A percentile compares a stretch with the other conserved stretches of the same genome.
Conservation (phyloP, 768 basidiomycete genomes). For the Tulasnella sp. region DNA sequence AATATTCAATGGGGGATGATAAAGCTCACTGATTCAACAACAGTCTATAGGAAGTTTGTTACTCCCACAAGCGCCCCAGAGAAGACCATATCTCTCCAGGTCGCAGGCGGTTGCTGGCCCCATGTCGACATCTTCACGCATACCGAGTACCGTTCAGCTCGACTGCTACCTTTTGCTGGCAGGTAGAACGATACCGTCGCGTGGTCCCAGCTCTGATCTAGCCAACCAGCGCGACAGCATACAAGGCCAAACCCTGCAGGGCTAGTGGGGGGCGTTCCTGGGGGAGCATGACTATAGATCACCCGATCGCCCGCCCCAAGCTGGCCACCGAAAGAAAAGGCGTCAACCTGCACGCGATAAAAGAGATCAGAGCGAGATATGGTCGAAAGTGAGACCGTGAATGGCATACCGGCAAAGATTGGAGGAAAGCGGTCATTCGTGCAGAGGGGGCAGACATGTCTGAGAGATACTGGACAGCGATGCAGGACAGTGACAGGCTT, state of each 20-base stretch:
- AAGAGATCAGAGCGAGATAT: no score
- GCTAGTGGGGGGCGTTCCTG: neutral
- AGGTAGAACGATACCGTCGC: slow-evolving; percentile 6
- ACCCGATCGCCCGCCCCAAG: slow-evolving; percentile 9
- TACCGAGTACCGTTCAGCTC: slow-evolving; percentile 5
- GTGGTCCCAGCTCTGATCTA: slow-evolving; percentile 9
- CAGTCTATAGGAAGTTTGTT: neutral
- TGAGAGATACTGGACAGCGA: no score
- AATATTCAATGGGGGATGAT: no score
- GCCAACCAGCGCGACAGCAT: slow-evolving; percentile 4
- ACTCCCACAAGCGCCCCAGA: neutral
- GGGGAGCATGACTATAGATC: neutral
- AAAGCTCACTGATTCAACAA: no score
- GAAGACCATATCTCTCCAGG: slow-evolving; percentile 1
- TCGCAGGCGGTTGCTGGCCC: neutral
- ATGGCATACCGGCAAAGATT: neutral
- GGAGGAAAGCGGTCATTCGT: slow-evolving; percentile 13
- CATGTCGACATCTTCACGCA: slow-evolving; percentile 6
- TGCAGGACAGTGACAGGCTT: no score
- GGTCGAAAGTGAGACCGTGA: no score
- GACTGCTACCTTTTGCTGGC: neutral
- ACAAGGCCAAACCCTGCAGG: slow-evolving; percentile 6
- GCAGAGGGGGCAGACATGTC: neutral
- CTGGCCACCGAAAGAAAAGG: slow-evolving; percentile 5
- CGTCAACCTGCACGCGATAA: neutral